phyloP scores from a whole-genome alignment of 805 yeast species.

The Candida adriatica region DNA sequence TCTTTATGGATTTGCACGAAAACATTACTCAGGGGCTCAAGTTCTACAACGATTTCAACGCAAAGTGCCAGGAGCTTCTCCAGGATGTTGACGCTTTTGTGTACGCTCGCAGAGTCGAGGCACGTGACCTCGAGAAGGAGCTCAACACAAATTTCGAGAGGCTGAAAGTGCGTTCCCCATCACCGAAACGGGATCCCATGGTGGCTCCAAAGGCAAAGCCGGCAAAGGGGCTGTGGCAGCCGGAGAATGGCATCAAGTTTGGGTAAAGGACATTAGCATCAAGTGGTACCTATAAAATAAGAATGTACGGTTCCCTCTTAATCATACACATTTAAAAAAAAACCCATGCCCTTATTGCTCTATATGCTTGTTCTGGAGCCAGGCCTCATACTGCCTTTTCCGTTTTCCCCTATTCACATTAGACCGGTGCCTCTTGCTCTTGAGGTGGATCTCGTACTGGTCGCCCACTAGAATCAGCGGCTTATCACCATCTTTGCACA shows the following conservation, averaged over 20 bases:
- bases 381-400: slow-evolving; percentile 48
- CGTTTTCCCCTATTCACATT: slow-evolving; percentile 39
- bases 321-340: too few species aligned
- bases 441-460: slow-evolving; percentile 61
- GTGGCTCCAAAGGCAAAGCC: slow-evolving; percentile 20
- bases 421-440: slow-evolving; percentile 63
- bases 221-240: slow-evolving; percentile 21
- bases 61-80: slow-evolving; percentile 37
- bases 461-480: slow-evolving; percentile 66
- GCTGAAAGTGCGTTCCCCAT: slow-evolving; percentile 10
- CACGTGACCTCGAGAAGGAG: slow-evolving; percentile 41
- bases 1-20: slow-evolving; percentile 41
- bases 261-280: too few species aligned
- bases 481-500: slow-evolving; percentile 51
- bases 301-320: too few species aligned
- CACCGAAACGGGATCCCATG: slow-evolving; percentile 1
- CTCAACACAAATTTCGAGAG: slow-evolving; percentile 24
- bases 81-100: slow-evolving; percentile 46
- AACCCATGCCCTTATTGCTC: too few species aligned
- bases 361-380: slow-evolving; percentile 15
- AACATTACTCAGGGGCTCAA: slow-evolving; percentile 62
- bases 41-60: slow-evolving; percentile 60
- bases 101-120: slow-evolving; percentile 44
- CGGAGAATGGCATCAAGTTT: slow-evolving; percentile 23
- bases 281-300: too few species aligned